Evolutionary conservation across 2,329 filamentous ascomycete genomes (phyloP).

Genomic region (Anthostomella pinea): DNA sequence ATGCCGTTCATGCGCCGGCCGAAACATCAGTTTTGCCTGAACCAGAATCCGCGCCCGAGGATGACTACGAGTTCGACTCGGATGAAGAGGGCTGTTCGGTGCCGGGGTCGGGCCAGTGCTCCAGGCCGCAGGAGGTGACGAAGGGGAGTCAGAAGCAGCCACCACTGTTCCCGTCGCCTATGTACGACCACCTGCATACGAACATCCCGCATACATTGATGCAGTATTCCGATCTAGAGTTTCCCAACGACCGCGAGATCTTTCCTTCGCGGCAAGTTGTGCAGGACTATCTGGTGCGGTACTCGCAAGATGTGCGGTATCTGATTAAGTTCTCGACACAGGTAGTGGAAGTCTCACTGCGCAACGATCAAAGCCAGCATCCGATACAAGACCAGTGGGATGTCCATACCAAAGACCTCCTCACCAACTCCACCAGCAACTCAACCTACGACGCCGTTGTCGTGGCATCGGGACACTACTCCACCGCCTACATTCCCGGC

Average conservation of each 20-base stretch:
- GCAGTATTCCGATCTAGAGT: conserved; percentile 70
- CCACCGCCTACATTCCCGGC: conserved; percentile 62
- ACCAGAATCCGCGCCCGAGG: too few species aligned
- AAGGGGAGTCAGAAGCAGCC: conserved; percentile 24
- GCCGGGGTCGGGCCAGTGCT: conserved; percentile 15
- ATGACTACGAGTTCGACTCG: conserved; percentile 15
- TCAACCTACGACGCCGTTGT: conserved; percentile 71
- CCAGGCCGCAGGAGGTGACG: conserved; percentile 2
- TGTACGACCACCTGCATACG: conserved; percentile 80
- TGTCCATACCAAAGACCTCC: conserved; percentile 52
- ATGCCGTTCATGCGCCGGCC: too few species aligned
- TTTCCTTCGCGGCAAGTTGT: conserved; percentile 74
- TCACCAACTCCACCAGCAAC: conserved; percentile 37
- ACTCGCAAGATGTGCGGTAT: conserved; percentile 64
- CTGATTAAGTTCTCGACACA: conserved; percentile 69
- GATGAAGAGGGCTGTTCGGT: conserved; percentile 18
- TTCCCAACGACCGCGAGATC: conserved; percentile 61
- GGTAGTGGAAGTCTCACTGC: conserved; percentile 52
- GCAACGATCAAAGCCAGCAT: conserved; percentile 1
- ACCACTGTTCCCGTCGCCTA: conserved; percentile 72
- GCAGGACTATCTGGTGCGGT: conserved; percentile 69
- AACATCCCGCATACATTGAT: conserved; percentile 84
- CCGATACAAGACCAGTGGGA: conserved; percentile 54
- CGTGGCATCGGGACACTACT: conserved; percentile 73
- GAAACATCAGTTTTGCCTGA: too few species aligned